phyloP scores from a whole-genome alignment of 768 basidiomycete genomes.

The Obba rivulosa region DNA sequence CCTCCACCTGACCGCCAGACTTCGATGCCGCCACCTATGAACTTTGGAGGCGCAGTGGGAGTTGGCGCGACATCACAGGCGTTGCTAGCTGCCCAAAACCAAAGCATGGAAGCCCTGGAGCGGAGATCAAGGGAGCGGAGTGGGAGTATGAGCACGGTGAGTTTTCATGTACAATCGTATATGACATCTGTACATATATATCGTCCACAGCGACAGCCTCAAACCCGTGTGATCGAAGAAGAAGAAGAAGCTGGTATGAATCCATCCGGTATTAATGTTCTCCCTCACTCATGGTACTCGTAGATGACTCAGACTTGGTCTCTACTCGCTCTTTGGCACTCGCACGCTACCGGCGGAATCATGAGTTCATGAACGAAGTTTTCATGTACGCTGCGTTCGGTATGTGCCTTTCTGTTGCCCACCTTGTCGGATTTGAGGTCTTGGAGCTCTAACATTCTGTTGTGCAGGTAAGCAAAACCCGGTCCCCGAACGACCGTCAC shows the following conservation, averaged over 20 bases:
- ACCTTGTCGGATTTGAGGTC: too few species aligned
- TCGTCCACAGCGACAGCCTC: constrained; percentile 24
- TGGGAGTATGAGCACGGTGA: constrained; percentile 36
- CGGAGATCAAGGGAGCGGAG: constrained; percentile 43
- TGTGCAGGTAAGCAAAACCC: constrained; percentile 39
- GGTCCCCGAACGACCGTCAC: constrained; percentile 30
- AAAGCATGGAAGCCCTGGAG: constrained; percentile 66
- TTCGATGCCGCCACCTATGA: constrained; percentile 7
- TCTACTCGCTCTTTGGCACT: constrained; percentile 69
- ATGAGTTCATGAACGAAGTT: constrained; percentile 81
- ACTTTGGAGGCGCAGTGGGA: constrained; percentile 7
- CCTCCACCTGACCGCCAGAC: constrained; percentile 7
- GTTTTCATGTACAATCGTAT: constrained; percentile 10
- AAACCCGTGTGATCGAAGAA: constrained; percentile 32
- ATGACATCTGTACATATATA: background rate
- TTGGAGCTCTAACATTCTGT: background rate
- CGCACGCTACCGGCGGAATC: constrained; percentile 72
- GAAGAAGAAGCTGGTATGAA: constrained; percentile 62
- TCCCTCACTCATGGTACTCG: background rate
- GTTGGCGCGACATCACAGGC: constrained; percentile 41
- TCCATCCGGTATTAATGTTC: too few species aligned
- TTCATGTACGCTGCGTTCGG: constrained; percentile 72
- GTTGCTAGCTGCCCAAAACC: constrained; percentile 70
- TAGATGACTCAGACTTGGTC: constrained; percentile 46
- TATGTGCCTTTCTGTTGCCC: constrained; percentile 11